These are phyloP conservation scores for Ballota nigra DNA, from an alignment of 257 asterid species.

Conservation along the genomic window DNA sequence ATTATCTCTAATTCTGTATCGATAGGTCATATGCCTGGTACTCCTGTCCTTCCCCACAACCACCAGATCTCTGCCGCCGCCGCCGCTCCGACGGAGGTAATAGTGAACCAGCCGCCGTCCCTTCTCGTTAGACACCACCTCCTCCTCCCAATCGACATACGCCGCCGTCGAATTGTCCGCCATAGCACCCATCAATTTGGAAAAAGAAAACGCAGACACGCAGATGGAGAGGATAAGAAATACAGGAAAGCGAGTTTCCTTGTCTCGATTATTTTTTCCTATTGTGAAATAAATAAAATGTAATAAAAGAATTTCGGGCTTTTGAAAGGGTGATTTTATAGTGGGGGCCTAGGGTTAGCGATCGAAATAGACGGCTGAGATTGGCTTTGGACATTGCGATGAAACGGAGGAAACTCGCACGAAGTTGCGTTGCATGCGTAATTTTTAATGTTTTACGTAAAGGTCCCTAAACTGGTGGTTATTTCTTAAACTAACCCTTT, in stretches of 20 bases:
- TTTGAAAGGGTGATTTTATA: conserved; percentile 33
- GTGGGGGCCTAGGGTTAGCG: conserved; percentile 37
- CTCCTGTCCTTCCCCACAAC: conserved; percentile 74
- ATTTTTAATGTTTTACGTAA: conserved; percentile 3
- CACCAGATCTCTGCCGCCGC: conserved; percentile 64
- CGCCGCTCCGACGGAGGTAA: conserved; percentile 58
- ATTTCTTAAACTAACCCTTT: background rate
- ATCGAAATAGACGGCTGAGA: conserved; percentile 32
- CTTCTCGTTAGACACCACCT: conserved; percentile 42
- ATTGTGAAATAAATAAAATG: background rate
- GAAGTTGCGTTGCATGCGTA: conserved; percentile 31
- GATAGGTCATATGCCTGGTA: conserved; percentile 48
- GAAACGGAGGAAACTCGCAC: conserved; percentile 40
- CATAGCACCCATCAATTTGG: conserved; percentile 33
- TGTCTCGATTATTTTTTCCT: background rate
- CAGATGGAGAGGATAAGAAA: conserved; percentile 18
- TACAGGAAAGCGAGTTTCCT: background rate
- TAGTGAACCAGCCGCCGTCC: conserved; percentile 67
- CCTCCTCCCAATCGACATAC: conserved; percentile 70
- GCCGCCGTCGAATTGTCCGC: conserved; percentile 27
- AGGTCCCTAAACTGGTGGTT: conserved; percentile 21
- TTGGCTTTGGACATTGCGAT: conserved; percentile 34
- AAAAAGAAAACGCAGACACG: conserved; percentile 2
- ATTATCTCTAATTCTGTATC: conserved; percentile 31
- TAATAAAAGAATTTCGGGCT: background rate